These are phyloP conservation scores for Aspergillus neoniger DNA, from an alignment of 2,329 filamentous ascomycete species.

Conservation along the genomic window DNA sequence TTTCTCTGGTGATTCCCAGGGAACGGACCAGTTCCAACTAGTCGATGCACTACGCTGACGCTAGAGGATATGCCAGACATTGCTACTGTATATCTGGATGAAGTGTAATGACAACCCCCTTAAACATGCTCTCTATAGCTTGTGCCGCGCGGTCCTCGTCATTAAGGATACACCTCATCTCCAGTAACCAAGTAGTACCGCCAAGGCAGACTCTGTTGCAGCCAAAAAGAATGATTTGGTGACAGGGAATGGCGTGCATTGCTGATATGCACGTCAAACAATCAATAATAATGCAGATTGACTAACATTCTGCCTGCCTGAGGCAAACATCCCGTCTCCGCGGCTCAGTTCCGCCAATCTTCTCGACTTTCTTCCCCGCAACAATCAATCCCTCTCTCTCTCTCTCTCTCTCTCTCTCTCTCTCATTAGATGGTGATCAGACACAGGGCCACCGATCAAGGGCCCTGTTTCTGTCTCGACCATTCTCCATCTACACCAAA, in stretches of 20 bases:
- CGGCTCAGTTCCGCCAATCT: background rate
- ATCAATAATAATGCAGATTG: too few species aligned
- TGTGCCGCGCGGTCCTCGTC: too few species aligned
- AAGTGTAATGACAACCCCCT: background rate
- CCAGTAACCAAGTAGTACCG: background rate
- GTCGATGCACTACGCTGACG: too few species aligned
- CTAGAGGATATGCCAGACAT: too few species aligned
- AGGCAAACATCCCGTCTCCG: background rate
- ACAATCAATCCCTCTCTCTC: background rate
- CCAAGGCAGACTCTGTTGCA: background rate
- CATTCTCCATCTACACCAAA: conserved; percentile 17
- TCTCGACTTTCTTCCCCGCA: background rate
- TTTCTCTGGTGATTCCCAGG: too few species aligned
- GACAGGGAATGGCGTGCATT: too few species aligned
- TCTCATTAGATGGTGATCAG: conserved; percentile 16
- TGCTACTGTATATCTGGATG: too few species aligned
- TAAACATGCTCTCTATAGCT: background rate
- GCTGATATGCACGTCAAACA: too few species aligned
- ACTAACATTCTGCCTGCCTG: too few species aligned
- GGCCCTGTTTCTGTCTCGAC: conserved; percentile 7
- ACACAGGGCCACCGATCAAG: conserved; percentile 13
- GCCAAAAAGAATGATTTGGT: too few species aligned
- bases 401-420: background rate
- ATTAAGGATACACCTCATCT: background rate
- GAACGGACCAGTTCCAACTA: too few species aligned